Evolutionary conservation across 2,329 filamentous ascomycete genomes (phyloP).

Genomic region (Neophaeococcomyces aloes): DNA sequence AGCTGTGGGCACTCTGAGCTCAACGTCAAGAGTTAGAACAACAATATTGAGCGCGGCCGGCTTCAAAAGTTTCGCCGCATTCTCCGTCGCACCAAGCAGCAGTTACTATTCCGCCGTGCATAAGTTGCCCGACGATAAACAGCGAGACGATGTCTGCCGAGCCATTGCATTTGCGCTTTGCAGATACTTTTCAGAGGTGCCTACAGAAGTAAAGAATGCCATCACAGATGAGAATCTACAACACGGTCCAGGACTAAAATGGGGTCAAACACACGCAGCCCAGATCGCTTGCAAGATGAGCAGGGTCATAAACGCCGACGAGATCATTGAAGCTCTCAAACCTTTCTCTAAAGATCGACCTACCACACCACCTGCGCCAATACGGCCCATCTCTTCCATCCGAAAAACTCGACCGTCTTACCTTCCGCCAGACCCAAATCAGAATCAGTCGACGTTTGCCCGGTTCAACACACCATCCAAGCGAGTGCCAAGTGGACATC

Average conservation of each 20-base stretch:
- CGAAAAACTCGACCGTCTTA: constrained; percentile 21
- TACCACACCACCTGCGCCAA: constrained; percentile 12
- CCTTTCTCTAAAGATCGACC: constrained; percentile 21
- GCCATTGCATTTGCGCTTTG: constrained; percentile 83
- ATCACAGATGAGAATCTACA: constrained; percentile 40
- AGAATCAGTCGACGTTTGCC: constrained; percentile 3
- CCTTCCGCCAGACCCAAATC: constrained; percentile 14
- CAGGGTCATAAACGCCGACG: constrained; percentile 63
- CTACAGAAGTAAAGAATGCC: constrained; percentile 61
- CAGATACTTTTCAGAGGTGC: constrained; percentile 88
- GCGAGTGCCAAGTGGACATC: constrained; percentile 14
- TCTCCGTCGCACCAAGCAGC: constrained; percentile 88
- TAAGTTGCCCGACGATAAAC: constrained; percentile 81
- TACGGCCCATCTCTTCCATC: constrained; percentile 18
- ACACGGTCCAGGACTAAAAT: constrained; percentile 19
- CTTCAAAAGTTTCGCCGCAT: constrained; percentile 76
- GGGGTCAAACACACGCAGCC: constrained; percentile 72
- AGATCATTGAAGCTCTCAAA: constrained; percentile 60
- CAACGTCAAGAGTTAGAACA: constrained; percentile 86
- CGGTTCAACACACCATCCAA: constrained; percentile 16
- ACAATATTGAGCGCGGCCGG: constrained; percentile 86
- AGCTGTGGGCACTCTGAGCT: constrained; percentile 73
- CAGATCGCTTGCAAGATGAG: constrained; percentile 78
- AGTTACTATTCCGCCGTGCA: constrained; percentile 84
- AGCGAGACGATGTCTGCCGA: constrained; percentile 87